These are phyloP conservation scores for Pluteus cervinus DNA, from an alignment of 768 basidiomycete species.

Conservation along the genomic window DNA sequence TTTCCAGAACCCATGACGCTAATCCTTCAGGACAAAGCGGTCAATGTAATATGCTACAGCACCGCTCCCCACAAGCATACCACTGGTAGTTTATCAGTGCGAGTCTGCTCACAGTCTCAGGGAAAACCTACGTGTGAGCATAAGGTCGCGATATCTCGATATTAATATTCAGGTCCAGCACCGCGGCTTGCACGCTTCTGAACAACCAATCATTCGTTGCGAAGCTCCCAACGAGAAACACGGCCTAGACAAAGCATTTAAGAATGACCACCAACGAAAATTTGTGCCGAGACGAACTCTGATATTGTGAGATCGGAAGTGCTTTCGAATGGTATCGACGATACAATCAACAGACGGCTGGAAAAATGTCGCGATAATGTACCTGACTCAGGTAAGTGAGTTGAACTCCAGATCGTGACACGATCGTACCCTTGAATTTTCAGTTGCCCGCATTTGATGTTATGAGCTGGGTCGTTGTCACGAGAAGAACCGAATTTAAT, in stretches of 20 bases:
- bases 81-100: too few species aligned
- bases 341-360: conserved; percentile 2
- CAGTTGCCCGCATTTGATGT: conserved; percentile 35
- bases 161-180: conserved; percentile 16
- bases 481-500: conserved; percentile 33
- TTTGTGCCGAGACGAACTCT: too few species aligned
- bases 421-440: conserved; percentile 24
- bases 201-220: conserved; percentile 5
- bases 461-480: conserved; percentile 29
- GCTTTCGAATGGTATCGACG: conserved; percentile 1
- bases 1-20: too few species aligned
- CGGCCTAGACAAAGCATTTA: background rate
- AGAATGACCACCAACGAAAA: too few species aligned
- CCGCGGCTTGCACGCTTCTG: background rate
- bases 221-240: conserved; percentile 7
- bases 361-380: conserved; percentile 7
- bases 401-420: background rate
- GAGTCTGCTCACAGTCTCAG: background rate
- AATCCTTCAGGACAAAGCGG: too few species aligned
- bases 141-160: conserved; percentile 13
- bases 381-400: conserved; percentile 1
- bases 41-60: too few species aligned
- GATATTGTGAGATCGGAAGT: background rate
- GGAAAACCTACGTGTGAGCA: background rate
- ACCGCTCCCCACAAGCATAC: too few species aligned